These are phyloP conservation scores for Prunus padus DNA, from an alignment of 306 rosid species.

Conservation along the genomic window DNA sequence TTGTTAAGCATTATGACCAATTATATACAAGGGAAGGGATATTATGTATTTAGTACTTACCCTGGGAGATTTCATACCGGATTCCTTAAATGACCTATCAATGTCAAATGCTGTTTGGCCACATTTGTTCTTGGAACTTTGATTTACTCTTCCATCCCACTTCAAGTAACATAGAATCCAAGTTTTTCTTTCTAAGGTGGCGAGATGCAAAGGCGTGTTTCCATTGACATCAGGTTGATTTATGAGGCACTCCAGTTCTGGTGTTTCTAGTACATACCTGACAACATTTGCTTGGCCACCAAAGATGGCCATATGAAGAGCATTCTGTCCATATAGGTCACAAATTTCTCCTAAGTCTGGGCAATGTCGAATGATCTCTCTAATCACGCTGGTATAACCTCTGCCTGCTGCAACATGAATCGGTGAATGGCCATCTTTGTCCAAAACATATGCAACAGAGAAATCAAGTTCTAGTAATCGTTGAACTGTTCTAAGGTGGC, in stretches of 20 bases:
- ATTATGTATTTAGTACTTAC: background rate
- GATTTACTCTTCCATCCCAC: constrained; percentile 8
- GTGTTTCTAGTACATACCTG: background rate
- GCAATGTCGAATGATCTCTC: background rate
- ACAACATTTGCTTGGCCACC: background rate
- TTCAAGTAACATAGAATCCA: background rate
- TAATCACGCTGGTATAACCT: background rate
- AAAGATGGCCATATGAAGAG: background rate
- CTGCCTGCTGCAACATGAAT: background rate
- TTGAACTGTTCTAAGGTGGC: background rate
- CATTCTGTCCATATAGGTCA: background rate
- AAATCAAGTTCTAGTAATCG: background rate
- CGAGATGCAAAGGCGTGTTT: constrained; percentile 3
- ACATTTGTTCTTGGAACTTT: background rate
- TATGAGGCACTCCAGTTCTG: background rate
- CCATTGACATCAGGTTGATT: constrained; percentile 5
- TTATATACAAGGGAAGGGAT: background rate
- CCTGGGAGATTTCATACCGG: background rate
- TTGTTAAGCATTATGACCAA: background rate
- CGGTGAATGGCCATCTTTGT: background rate
- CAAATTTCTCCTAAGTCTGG: background rate
- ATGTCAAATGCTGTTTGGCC: background rate
- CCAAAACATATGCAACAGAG: background rate
- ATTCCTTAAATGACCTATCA: background rate
- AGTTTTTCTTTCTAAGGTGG: background rate